phyloP scores from a whole-genome alignment of 805 yeast genomes.

The Kodamaea nitidulidarum region DNA sequence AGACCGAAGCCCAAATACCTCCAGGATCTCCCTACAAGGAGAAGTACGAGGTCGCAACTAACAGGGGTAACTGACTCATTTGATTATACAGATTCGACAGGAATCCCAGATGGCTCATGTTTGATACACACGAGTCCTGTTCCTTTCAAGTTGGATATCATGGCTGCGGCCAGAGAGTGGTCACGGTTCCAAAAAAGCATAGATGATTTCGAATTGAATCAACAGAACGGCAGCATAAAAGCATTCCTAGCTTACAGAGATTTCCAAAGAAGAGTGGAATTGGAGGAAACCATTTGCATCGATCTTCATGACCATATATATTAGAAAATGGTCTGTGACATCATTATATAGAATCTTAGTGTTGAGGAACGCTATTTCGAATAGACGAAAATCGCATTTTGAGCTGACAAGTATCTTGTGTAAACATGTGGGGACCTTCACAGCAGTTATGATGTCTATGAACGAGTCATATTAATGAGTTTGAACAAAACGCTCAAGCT shows the following conservation, averaged over 20 bases:
- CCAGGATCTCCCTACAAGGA: conserved; percentile 18
- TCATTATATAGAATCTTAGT: too few species aligned
- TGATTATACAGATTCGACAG: conserved; percentile 12
- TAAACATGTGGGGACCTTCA: too few species aligned
- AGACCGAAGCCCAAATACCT: conserved; percentile 29
- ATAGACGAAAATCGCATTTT: too few species aligned
- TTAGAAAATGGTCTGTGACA: too few species aligned
- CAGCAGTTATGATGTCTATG: too few species aligned
- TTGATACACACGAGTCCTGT: conserved; percentile 20
- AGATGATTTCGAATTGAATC: conserved; percentile 18
- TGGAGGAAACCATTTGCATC: too few species aligned
- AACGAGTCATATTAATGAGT: too few species aligned
- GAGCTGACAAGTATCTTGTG: too few species aligned
- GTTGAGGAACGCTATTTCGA: too few species aligned
- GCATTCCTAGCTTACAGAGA: conserved; percentile 32
- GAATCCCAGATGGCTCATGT: conserved; percentile 34
- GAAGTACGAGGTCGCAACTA: conserved; percentile 18
- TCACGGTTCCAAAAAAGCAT: conserved; percentile 26
- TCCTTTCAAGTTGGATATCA: conserved; percentile 28
- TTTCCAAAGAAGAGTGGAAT: conserved; percentile 14
- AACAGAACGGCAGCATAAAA: conserved; percentile 21
- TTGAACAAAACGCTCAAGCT: too few species aligned
- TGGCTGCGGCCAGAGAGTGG: conserved; percentile 34
- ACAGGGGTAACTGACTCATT: conserved; percentile 1
- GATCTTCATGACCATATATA: too few species aligned